Evolutionary conservation across 148 eudicot genomes (phyloP).

Genomic region (Rhododendron mucronatum): DNA sequence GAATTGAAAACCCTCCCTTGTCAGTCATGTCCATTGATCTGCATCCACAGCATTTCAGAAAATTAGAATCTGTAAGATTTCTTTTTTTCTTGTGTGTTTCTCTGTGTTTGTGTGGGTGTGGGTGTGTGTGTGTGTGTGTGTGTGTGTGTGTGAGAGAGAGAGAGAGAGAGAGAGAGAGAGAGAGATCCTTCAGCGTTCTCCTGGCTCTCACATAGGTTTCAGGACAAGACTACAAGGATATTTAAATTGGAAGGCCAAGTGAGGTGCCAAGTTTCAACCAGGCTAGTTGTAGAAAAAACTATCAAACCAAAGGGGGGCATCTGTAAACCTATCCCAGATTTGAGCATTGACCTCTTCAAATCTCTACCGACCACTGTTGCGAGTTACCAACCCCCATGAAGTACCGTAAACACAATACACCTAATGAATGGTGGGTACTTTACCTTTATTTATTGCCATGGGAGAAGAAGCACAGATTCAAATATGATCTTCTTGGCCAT

Average conservation of each 20-base stretch:
- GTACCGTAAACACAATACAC: too few species aligned
- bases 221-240: not conserved
- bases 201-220: not conserved
- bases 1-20: slow-evolving; percentile 24
- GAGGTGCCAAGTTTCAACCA: not conserved
- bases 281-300: not conserved
- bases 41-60: slow-evolving; percentile 5
- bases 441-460: slow-evolving; percentile 20
- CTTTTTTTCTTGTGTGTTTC: too few species aligned
- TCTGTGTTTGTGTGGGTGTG: not conserved
- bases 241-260: not conserved
- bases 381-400: not conserved
- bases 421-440: not conserved
- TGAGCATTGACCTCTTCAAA: not conserved
- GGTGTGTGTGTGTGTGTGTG: too few species aligned
- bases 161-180: slow-evolving; percentile 7
- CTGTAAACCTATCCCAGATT: not conserved
- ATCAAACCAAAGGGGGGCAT: not conserved
- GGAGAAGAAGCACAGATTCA: slow-evolving; percentile 7
- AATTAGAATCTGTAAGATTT: not conserved
- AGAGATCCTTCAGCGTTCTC: not conserved
- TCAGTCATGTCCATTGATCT: slow-evolving; percentile 40
- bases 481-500: slow-evolving; percentile 32
- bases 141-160: not conserved
- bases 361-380: not conserved